Percentiles rank a stretch among this genome's conserved stretches.
Evolutionary conservation across 129 eudicot genomes (phyloP).

Genomic region (Flaveria ramosissima): DNA sequence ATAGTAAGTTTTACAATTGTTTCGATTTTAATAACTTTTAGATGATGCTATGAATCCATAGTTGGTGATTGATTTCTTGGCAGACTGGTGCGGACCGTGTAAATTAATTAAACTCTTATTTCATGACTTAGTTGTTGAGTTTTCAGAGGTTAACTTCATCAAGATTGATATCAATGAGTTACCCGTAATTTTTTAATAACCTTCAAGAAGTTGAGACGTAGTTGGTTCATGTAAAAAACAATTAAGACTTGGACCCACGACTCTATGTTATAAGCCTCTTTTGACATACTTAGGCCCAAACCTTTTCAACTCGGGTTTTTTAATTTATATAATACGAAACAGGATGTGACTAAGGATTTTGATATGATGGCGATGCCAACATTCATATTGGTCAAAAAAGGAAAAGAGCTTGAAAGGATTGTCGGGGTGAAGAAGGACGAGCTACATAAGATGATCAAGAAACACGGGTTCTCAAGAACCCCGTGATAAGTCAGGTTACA

Average conservation of each 20-base stretch:
- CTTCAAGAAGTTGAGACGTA: not conserved
- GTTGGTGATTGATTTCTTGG: constrained; percentile 84
- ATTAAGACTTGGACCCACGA: too few species aligned
- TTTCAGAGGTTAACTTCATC: constrained; percentile 68
- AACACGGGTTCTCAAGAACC: constrained; percentile 48
- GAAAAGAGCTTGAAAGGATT: constrained; percentile 63
- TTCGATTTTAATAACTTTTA: not conserved
- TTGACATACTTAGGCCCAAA: not conserved
- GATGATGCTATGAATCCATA: constrained; percentile 11
- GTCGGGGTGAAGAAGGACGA: constrained; percentile 75
- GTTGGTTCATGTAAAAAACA: not conserved
- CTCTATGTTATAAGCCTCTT: not conserved
- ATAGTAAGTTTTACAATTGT: not conserved
- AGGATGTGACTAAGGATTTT: constrained; percentile 70
- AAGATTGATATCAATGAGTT: constrained; percentile 84
- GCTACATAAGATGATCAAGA: constrained; percentile 68
- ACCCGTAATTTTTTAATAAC: constrained; percentile 38
- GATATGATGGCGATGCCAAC: constrained; percentile 80
- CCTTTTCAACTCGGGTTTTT: not conserved
- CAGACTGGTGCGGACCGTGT: constrained; percentile 90
- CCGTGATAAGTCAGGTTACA: not conserved
- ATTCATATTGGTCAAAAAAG: constrained; percentile 65
- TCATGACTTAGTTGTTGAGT: constrained; percentile 56
- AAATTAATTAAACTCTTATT: constrained; percentile 59
- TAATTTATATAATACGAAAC: not conserved